Base-by-base conservation (phyloP, 768 basidiomycete genomes). In the Lactifluus subvellereus region DNA sequence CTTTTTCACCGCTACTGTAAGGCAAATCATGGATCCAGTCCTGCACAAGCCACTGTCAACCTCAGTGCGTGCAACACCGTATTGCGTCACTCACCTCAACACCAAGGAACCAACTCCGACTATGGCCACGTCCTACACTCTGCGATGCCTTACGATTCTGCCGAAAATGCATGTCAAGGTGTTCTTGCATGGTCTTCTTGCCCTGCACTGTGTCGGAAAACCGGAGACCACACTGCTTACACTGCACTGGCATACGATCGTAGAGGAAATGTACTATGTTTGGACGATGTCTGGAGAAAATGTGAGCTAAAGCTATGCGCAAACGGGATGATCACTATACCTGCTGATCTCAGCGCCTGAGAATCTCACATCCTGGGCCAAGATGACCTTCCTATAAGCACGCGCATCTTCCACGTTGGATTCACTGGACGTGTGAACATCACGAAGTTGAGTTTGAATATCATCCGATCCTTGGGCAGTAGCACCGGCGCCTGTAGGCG, bases 141-240 rank as follows among this genome's bases (percentile, higher is more conserved):
- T 89, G 87, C 69, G 79, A 85, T 32, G 87, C 85, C 73, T 89
- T 90, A 63, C 88, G 83, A 71, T 98, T 98, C 72, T 96, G 89
- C 72, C 87, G 82, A 77, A 97, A 98, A 74, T 99, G 96, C 88
- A 91, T 89, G 73, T 99, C 96, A 69, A 98, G 80, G 72, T 99
- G 97, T 61, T 87, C 84, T 69, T 95, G 84, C 79, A 94, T 81
- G 43, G 77, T 79, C 72, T 85, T 87, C 76, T 87, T 91, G 64
- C 91, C 94, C 57, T 78, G 69, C 32, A 76, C 71, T 35, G 82
- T 84, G 68, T 91, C 90, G 53, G 88, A 77, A 74, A 95, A 96
- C 49, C 96, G 87, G 58, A 91, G 76, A 18, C 89, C 91, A 77
- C 96, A 99, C 70, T 98, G 95, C 75, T 88, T 93, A 80, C 96